Evolutionary conservation across 2,329 filamentous ascomycete genomes (phyloP).

Genomic region (Neofusicoccum cordaticola): DNA sequence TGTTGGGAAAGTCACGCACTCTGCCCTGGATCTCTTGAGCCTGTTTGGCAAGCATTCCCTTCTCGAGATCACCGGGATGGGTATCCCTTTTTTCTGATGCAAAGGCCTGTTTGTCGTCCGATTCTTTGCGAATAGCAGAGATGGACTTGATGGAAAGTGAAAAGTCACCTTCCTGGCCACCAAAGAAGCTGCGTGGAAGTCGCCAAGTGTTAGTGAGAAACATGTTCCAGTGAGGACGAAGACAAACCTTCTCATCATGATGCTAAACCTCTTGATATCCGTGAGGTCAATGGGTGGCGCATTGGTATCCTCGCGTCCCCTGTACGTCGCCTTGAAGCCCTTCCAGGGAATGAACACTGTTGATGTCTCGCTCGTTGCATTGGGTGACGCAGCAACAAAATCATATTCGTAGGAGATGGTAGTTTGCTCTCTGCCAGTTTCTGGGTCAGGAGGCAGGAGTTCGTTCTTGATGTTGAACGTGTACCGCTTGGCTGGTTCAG

Average conservation of each 20-base stretch:
- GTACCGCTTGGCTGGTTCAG: slow-evolving; percentile 56
- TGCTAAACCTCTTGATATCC: slow-evolving; percentile 63
- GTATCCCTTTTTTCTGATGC: neutral
- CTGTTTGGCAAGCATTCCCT: neutral
- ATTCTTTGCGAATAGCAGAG: slow-evolving; percentile 39
- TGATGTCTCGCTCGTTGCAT: slow-evolving; percentile 22
- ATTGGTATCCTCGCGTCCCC: slow-evolving; percentile 64
- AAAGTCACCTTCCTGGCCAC: slow-evolving; percentile 68
- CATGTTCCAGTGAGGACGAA: neutral
- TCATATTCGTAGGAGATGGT: slow-evolving; percentile 73
- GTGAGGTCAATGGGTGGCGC: slow-evolving; percentile 58
- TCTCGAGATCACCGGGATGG: slow-evolving; percentile 26
- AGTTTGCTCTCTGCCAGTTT: slow-evolving; percentile 68
- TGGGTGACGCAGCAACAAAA: slow-evolving; percentile 42
- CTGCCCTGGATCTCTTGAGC: neutral
- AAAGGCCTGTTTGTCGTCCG: neutral
- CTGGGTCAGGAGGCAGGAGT: slow-evolving; percentile 53
- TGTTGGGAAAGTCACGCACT: neutral
- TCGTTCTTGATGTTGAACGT: slow-evolving; percentile 74
- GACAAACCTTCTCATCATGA: slow-evolving; percentile 78
- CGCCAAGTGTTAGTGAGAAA: neutral
- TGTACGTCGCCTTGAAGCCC: slow-evolving; percentile 68
- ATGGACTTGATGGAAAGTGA: slow-evolving; percentile 56
- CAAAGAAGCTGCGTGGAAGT: slow-evolving; percentile 64
- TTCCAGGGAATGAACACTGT: slow-evolving; percentile 61